Evolutionary conservation across 176 grass and related monocot genomes (phyloP).

Genomic region (Panicum miliaceum): DNA sequence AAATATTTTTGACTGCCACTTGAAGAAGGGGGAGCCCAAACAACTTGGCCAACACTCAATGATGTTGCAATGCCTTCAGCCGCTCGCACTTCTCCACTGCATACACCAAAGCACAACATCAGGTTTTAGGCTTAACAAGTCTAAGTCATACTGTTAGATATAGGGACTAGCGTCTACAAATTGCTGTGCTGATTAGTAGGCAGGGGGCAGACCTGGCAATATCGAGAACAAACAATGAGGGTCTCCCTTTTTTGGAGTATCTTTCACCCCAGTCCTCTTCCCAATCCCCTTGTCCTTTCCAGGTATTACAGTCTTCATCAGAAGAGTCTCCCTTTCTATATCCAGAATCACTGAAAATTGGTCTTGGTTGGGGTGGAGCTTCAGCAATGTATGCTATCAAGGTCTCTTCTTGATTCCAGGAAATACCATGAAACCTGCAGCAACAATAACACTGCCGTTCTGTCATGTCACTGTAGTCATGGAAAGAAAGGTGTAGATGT

Average conservation of each 20-base stretch:
- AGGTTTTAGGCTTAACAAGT: conserved; percentile 7
- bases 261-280: conserved; percentile 83
- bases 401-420: conserved; percentile 76
- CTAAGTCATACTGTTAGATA: neutral
- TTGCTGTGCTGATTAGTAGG: neutral
- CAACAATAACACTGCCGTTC: neutral
- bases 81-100: conserved; percentile 60
- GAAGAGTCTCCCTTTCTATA: conserved; percentile 46
- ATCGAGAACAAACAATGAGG: conserved; percentile 66
- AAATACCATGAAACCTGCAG: conserved; percentile 77
- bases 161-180: neutral
- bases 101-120: conserved; percentile 16
- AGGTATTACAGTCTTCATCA: conserved; percentile 55
- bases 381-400: conserved; percentile 68
- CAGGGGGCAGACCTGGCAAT: conserved; percentile 52
- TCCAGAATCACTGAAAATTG: conserved; percentile 46
- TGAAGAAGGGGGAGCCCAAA: conserved; percentile 63
- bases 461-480: neutral
- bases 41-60: conserved; percentile 67
- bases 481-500: neutral
- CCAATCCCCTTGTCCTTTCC: conserved; percentile 68
- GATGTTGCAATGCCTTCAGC: conserved; percentile 46
- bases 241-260: conserved; percentile 65
- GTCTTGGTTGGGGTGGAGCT: conserved; percentile 47
- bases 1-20: conserved; percentile 43